phyloP scores from a whole-genome alignment of 2,329 filamentous ascomycete species.

The Xenoacremonium recifei region DNA sequence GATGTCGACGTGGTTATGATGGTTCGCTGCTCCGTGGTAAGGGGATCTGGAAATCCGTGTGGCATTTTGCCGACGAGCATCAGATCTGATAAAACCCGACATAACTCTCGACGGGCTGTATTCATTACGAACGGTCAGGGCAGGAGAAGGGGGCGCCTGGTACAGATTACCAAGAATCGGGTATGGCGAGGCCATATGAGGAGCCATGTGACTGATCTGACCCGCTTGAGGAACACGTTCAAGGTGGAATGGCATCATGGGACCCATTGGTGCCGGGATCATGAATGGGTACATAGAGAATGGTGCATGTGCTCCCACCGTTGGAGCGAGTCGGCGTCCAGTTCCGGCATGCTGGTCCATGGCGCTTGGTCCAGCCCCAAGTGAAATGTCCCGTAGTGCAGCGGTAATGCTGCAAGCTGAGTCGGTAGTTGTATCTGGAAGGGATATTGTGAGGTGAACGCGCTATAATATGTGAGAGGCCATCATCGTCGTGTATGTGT shows the following conservation, averaged over 20 bases:
- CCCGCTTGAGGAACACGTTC: slow-evolving; percentile 21
- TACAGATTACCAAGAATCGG: slow-evolving; percentile 29
- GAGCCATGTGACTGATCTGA: slow-evolving; percentile 24
- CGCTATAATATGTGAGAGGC: slow-evolving; percentile 18
- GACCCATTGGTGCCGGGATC: slow-evolving; percentile 28
- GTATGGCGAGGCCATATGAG: slow-evolving; percentile 30
- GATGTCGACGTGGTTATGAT: slow-evolving; percentile 63
- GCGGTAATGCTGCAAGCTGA: slow-evolving; percentile 10
- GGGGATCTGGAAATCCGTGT: slow-evolving; percentile 44
- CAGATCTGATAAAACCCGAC: slow-evolving; percentile 32
- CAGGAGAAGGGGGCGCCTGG: slow-evolving; percentile 33
- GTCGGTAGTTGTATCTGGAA: slow-evolving; percentile 5
- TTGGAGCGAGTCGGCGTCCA: too few species aligned
- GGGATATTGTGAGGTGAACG: slow-evolving; percentile 22
- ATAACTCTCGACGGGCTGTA: slow-evolving; percentile 40
- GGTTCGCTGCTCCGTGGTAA: slow-evolving; percentile 47
- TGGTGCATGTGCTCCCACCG: slow-evolving; percentile 20
- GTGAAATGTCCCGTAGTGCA: slow-evolving; percentile 17
- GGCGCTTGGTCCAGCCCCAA: too few species aligned
- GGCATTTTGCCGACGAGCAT: slow-evolving; percentile 49
- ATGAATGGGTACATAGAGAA: slow-evolving; percentile 34
- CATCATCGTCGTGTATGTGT: too few species aligned
- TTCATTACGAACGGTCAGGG: slow-evolving; percentile 34
- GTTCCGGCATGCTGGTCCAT: too few species aligned
- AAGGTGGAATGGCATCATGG: slow-evolving; percentile 28